Conservation (phyloP, 192 early-diverging fungal species). For the Bifiguratus adelaidae region DNA sequence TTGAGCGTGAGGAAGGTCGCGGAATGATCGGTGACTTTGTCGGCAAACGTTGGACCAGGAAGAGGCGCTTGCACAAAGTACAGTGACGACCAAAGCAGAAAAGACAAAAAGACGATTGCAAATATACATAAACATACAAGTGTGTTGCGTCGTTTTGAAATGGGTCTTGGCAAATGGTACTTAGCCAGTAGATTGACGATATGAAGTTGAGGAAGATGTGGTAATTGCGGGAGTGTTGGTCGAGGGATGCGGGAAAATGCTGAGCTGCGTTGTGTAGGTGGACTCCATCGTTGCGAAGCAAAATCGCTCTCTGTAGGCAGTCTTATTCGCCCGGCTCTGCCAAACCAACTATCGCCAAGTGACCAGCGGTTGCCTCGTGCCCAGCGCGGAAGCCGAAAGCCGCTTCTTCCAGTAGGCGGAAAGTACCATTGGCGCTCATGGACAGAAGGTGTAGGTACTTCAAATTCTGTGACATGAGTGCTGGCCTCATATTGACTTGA, state of each 20-base stretch:
- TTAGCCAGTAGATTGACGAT: background rate
- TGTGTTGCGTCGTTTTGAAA: slow-evolving; percentile 2
- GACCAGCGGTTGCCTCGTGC: too few relatives aligned
- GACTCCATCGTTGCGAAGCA: too few relatives aligned
- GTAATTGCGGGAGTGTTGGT: background rate
- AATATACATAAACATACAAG: slow-evolving; percentile 2
- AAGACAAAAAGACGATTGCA: slow-evolving; percentile 2
- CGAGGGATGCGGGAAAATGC: background rate
- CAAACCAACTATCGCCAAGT: too few relatives aligned
- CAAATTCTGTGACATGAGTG: too few relatives aligned
- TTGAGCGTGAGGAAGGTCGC: slow-evolving; percentile 54
- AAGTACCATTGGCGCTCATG: too few relatives aligned
- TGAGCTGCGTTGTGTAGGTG: background rate
- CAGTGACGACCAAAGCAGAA: slow-evolving; percentile 16
- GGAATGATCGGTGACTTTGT: slow-evolving; percentile 9
- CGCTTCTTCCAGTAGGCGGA: too few relatives aligned
- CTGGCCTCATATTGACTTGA: too few relatives aligned
- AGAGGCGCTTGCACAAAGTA: slow-evolving; percentile 12
- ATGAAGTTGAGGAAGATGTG: background rate
- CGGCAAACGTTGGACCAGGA: slow-evolving; percentile 15
- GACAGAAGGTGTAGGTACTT: too few relatives aligned
- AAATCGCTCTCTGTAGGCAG: too few relatives aligned
- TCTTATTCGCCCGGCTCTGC: too few relatives aligned
- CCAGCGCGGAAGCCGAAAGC: too few relatives aligned
- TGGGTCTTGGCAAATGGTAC: background rate